Evolutionary conservation across 306 rosid genomes (phyloP).

Genomic region (Hylodesmum podocarpum): DNA sequence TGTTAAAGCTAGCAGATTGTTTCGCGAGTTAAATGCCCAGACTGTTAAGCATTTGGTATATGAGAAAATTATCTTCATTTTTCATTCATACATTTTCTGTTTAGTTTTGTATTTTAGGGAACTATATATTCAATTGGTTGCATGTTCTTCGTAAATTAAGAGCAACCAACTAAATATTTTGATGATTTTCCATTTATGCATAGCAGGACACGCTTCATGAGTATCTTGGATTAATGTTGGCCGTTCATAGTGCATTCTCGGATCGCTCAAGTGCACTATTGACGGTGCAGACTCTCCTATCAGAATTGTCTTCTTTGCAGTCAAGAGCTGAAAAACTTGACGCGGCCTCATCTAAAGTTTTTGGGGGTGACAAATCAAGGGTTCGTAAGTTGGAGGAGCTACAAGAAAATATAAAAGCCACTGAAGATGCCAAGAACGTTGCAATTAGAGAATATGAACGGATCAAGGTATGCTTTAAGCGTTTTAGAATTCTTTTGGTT

Average conservation of each 20-base stretch:
- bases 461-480: slow-evolving; percentile 61
- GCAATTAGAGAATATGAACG: slow-evolving; percentile 87
- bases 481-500: slow-evolving; percentile 3
- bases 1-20: slow-evolving; percentile 90
- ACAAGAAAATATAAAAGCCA: slow-evolving; percentile 70
- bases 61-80: neutral
- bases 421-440: slow-evolving; percentile 84
- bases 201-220: slow-evolving; percentile 79
- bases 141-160: neutral
- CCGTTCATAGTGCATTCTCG: slow-evolving; percentile 83
- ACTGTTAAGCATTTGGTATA: slow-evolving; percentile 93
- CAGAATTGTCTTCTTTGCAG: slow-evolving; percentile 74
- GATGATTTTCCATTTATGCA: slow-evolving; percentile 32
- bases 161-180: slow-evolving; percentile 18
- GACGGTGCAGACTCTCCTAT: slow-evolving; percentile 87
- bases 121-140: neutral
- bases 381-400: slow-evolving; percentile 77
- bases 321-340: slow-evolving; percentile 90
- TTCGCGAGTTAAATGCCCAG: slow-evolving; percentile 86
- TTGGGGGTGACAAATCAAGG: slow-evolving; percentile 89
- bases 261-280: slow-evolving; percentile 86
- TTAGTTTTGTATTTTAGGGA: neutral
- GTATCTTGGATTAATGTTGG: slow-evolving; percentile 90
- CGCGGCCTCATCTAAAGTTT: slow-evolving; percentile 80
- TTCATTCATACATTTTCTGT: neutral